phyloP scores from a whole-genome alignment of 2,329 filamentous ascomycete species.

The Dactylellina cionopaga region DNA sequence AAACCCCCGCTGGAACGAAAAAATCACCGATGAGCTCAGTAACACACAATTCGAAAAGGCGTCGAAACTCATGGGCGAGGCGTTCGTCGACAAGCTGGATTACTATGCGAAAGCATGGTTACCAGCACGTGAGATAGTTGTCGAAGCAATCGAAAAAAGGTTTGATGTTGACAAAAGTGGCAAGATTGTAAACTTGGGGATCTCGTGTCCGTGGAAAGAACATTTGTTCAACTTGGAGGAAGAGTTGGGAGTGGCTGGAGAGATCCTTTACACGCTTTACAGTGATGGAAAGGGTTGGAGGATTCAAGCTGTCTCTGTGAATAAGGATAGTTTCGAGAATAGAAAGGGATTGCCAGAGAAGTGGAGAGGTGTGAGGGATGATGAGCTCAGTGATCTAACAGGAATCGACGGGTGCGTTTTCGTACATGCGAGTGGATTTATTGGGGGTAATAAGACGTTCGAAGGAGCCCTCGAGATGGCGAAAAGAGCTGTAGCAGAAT shows the following conservation, averaged over 20 bases:
- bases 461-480: conserved; percentile 90
- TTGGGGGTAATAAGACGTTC: conserved; percentile 91
- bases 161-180: conserved; percentile 75
- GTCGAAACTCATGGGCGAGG: conserved; percentile 84
- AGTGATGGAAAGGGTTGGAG: conserved; percentile 85
- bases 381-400: conserved; percentile 78
- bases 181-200: conserved; percentile 81
- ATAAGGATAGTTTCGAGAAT: conserved; percentile 87
- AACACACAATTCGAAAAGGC: conserved; percentile 82
- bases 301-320: conserved; percentile 87
- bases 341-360: conserved; percentile 88
- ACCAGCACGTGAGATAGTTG: conserved; percentile 82
- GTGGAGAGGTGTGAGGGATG: conserved; percentile 91
- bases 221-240: conserved; percentile 89
- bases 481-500: conserved; percentile 70
- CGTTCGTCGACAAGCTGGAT: conserved; percentile 83
- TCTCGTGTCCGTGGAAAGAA: conserved; percentile 93
- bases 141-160: conserved; percentile 77
- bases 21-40: conserved; percentile 72
- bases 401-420: conserved; percentile 83
- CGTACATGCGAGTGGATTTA: conserved; percentile 93
- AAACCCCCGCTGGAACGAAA: conserved; percentile 84
- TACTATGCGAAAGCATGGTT: conserved; percentile 83
- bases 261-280: conserved; percentile 86
- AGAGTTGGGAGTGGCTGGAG: conserved; percentile 64